These are phyloP conservation scores for Aspergillus aculeatinus DNA, from an alignment of 2,329 filamentous ascomycete genomes.

Conservation along the genomic window DNA sequence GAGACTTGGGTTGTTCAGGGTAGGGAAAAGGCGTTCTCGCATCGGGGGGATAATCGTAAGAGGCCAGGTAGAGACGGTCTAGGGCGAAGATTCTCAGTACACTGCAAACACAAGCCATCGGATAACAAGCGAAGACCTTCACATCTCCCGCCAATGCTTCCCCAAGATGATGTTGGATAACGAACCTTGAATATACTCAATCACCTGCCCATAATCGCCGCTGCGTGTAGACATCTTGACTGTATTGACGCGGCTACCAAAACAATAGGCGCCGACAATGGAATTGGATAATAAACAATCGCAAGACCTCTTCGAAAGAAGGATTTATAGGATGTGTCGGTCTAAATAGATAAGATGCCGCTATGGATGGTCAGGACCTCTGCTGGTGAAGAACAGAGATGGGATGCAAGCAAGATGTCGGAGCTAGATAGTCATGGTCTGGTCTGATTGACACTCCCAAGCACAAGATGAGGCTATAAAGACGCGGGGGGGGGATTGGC, in stretches of 20 bases:
- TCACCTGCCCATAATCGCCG: slow-evolving; percentile 77
- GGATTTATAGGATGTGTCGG: neutral
- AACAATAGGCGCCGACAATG: slow-evolving; percentile 14
- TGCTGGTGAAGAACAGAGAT: slow-evolving; percentile 8
- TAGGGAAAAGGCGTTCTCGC: slow-evolving; percentile 85
- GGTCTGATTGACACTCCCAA: slow-evolving; percentile 15
- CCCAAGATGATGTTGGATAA: neutral
- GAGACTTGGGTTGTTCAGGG: slow-evolving; percentile 62
- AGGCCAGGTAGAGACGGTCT: slow-evolving; percentile 95
- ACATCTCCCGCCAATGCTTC: neutral
- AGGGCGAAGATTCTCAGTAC: slow-evolving; percentile 14
- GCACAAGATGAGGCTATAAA: slow-evolving; percentile 12
- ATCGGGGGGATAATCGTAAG: slow-evolving; percentile 79
- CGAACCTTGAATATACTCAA: slow-evolving; percentile 93
- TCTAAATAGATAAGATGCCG: slow-evolving; percentile 1
- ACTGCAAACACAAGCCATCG: neutral
- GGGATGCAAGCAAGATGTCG: slow-evolving; percentile 12
- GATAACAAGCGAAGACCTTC: neutral
- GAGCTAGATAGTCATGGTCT: slow-evolving; percentile 33
- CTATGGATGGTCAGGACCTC: slow-evolving; percentile 13
- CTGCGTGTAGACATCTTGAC: slow-evolving; percentile 51
- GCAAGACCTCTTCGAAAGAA: neutral
- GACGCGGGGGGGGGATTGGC: slow-evolving; percentile 9
- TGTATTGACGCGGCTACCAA: slow-evolving; percentile 12
- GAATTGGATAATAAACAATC: slow-evolving; percentile 14